Evolutionary conservation across 1,139 yeast genomes (phyloP), one percentile per base, ranked within the genome.

Genomic region (Geotrichum cucujoidarum): DNA sequence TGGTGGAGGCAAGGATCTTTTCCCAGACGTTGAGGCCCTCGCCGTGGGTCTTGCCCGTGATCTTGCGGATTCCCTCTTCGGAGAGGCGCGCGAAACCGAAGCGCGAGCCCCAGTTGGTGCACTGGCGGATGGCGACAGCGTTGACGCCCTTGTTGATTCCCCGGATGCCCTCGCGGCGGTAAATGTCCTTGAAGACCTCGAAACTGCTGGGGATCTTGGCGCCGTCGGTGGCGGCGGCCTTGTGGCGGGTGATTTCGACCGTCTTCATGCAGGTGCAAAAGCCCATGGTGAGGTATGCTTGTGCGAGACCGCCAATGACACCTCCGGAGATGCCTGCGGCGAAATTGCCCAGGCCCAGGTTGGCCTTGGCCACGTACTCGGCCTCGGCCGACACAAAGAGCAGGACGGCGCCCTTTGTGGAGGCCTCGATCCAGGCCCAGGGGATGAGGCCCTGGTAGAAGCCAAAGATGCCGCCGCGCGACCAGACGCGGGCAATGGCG

Each of bases 351-450:
- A 83, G 76, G 45, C 95, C 94, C 29, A 85, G 61, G 36, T 64
- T 65, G 22, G 65, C 57, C 60, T 76, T 81, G 62, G 82, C 80
- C 49, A 76, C 78, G 66, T 87, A 88, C 68, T 92, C 98, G 45
- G 89, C 84, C 65, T 92, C 98, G 31, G 95, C 81, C 45, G 95
- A 83, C 22, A 90, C 97, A 60, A 92, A 94, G 59, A 92, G 75
- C 52, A 92, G 74, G n/a, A 90, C 96, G 3, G 97, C 97, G 65
- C 98, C 98, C 67, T 92, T 92, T 40, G 98, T 92, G 20, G 95
- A 85, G n/a, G 97, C 98, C 69, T 92, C 98, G 59, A 92, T 85
- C 97, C 97, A 90, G 2, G 97, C 98, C 98, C 98, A 92, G 37
- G 98, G 98, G 56, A 92, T 90, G 66, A 92, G 75, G 22, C 98